Conservation (phyloP, 345 rosid species). For the Sapria himalayana region DNA sequence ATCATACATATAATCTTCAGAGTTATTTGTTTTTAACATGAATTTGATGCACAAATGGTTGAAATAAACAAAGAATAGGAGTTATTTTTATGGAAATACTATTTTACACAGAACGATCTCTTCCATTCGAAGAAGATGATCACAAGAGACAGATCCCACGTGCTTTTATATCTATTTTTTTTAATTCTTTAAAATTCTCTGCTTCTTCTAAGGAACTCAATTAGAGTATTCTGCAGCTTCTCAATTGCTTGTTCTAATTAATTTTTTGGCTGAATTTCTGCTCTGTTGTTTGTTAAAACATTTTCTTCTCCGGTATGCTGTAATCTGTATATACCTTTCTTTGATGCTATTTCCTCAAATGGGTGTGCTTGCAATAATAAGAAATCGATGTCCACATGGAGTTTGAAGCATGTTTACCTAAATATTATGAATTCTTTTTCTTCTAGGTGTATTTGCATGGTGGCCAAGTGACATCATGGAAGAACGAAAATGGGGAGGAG, state of each 20-base stretch:
- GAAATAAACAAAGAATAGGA: no score
- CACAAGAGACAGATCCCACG: no score
- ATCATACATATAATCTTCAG: no score
- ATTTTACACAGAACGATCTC: no score
- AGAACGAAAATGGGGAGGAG: constrained; percentile 76
- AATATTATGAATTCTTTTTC: constrained; percentile 1
- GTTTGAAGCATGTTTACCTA: background rate
- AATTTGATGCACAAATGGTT: no score
- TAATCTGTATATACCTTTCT: background rate
- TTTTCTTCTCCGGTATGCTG: background rate
- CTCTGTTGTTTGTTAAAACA: background rate
- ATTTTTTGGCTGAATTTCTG: constrained; percentile 2
- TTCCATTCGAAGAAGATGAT: no score
- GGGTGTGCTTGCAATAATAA: no score
- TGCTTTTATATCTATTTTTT: no score
- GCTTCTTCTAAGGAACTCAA: background rate
- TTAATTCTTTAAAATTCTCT: no score
- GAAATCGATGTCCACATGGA: no score
- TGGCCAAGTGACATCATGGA: constrained; percentile 91
- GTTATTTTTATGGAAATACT: no score
- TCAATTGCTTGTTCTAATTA: background rate
- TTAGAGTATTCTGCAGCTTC: background rate
- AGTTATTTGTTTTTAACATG: no score
- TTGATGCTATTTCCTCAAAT: background rate
- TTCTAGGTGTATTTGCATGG: constrained; percentile 72